Base-by-base conservation (phyloP, 1,284 basidiomycete species). In the Heliocybe sulcata region DNA sequence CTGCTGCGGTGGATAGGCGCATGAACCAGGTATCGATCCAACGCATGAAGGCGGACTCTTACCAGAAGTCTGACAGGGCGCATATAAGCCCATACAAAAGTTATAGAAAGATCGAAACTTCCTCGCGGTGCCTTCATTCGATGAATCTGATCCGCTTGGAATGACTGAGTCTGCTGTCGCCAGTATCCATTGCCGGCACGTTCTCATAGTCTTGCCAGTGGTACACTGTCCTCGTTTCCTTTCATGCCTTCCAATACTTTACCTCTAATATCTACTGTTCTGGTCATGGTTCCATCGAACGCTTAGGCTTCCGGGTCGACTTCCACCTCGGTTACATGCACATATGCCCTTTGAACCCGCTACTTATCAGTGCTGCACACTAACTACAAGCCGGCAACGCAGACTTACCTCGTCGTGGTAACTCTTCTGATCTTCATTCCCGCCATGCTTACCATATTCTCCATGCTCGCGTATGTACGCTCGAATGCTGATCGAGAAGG, bases 1-100 rank as follows among this genome's bases (percentile, higher is more conserved):
- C 29, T 62, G 61, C 38, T 62, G 59, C 51, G 59, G 61, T 1
- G 61, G 58, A 14, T 62, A 58, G 59, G 51, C 51, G 10, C 61
- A 62, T 26, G n/a, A 59, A 60, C 20, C 53, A 22, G 16, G 56
- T 25, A 54, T n/a, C n/a, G n/a, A n/a, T n/a, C n/a, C n/a, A n/a
- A n/a, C 53, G 51, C 19, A 31, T 53, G 19, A n/a, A 19, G 4
- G 19, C 38, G 25, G 22, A 53, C 33, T 35, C 33, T 35, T 35
- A 9, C 16, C 16, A 35, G 16, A 16, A 16, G 33, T 35, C 9
- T 35, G 9, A 16, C 16, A 35, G 33, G 33, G 16, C 16, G 33
- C 9, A 35, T 35, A 9, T 9, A 35, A 35, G 16, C 33, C 33
- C 9, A 9, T 35, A 35, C 33, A 9, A 35, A 9, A 16, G 16